Percentiles rank a stretch among this genome's conserved stretches.
These are phyloP conservation scores for Sistotremastrum niveocremeum DNA, from an alignment of 768 basidiomycete species.

Conservation along the genomic window DNA sequence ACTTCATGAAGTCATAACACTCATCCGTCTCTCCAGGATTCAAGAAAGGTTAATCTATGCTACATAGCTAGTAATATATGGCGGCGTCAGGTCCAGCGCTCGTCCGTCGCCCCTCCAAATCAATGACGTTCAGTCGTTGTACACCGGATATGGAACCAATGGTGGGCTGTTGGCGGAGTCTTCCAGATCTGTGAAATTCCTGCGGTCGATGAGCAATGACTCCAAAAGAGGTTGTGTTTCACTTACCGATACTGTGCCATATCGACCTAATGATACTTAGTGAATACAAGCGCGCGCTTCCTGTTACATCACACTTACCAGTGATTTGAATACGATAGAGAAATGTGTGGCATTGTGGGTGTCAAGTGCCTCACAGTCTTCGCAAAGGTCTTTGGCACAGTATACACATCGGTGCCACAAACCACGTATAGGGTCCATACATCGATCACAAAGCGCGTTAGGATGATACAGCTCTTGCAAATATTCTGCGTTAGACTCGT, in stretches of 20 bases:
- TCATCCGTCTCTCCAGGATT: constrained; percentile 34
- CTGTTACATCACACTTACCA: constrained; percentile 27
- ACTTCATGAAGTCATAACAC: background rate
- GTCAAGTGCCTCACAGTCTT: constrained; percentile 64
- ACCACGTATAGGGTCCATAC: constrained; percentile 70
- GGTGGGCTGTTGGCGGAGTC: constrained; percentile 38
- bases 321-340: constrained; percentile 81
- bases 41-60: constrained; percentile 39
- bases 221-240: constrained; percentile 1
- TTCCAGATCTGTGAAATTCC: constrained; percentile 45
- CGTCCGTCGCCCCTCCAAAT: constrained; percentile 6
- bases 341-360: constrained; percentile 73
- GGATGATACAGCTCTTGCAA: constrained; percentile 45
- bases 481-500: constrained; percentile 35
- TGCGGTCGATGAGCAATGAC: constrained; percentile 12
- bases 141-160: constrained; percentile 50
- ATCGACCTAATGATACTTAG: constrained; percentile 34
- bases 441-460: constrained; percentile 73
- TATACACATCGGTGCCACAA: constrained; percentile 88
- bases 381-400: constrained; percentile 80
- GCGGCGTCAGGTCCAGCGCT: constrained; percentile 1
- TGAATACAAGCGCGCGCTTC: background rate
- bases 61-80: background rate
- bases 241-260: constrained; percentile 60
- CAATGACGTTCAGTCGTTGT: constrained; percentile 14